A percentile compares a stretch with the other conserved stretches of the same genome.
These are phyloP conservation scores for Luvunga scandens DNA, from an alignment of 345 rosid species.

Conservation along the genomic window DNA sequence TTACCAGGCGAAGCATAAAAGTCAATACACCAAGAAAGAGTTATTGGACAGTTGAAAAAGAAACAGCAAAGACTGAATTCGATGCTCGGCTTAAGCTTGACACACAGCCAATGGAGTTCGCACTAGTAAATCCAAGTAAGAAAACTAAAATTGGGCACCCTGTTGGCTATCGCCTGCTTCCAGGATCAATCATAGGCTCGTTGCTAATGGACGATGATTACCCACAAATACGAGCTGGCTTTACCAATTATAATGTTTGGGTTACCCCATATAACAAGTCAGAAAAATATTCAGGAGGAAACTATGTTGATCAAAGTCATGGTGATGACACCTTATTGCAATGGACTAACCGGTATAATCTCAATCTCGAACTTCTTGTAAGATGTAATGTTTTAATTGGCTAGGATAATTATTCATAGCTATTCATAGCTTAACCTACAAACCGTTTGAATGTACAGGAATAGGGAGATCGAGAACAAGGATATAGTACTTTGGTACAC, in stretches of 20 bases:
- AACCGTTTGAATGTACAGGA: background rate
- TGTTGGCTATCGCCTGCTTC: conserved; percentile 41
- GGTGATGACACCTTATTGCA: conserved; percentile 50
- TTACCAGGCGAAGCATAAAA: conserved; percentile 22
- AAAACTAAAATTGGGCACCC: conserved; percentile 45
- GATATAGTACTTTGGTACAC: conserved; percentile 33
- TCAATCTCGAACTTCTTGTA: background rate
- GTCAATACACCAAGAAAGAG: conserved; percentile 40
- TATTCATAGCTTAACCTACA: background rate
- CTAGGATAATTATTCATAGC: background rate
- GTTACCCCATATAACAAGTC: conserved; percentile 55
- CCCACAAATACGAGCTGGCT: conserved; percentile 47
- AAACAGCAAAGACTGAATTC: conserved; percentile 44
- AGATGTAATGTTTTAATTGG: background rate
- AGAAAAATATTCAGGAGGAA: conserved; percentile 50
- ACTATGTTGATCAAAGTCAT: conserved; percentile 41
- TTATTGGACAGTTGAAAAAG: conserved; percentile 44
- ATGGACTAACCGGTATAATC: conserved; percentile 39
- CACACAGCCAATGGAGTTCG: conserved; percentile 22
- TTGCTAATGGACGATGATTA: conserved; percentile 33
- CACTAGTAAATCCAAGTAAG: conserved; percentile 41
- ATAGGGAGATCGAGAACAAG: conserved; percentile 24
- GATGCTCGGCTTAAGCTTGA: conserved; percentile 39
- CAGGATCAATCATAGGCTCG: conserved; percentile 23
- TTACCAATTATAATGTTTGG: conserved; percentile 55